Conservation (phyloP, 148 eudicot species). For the Spergularia marina region DNA sequence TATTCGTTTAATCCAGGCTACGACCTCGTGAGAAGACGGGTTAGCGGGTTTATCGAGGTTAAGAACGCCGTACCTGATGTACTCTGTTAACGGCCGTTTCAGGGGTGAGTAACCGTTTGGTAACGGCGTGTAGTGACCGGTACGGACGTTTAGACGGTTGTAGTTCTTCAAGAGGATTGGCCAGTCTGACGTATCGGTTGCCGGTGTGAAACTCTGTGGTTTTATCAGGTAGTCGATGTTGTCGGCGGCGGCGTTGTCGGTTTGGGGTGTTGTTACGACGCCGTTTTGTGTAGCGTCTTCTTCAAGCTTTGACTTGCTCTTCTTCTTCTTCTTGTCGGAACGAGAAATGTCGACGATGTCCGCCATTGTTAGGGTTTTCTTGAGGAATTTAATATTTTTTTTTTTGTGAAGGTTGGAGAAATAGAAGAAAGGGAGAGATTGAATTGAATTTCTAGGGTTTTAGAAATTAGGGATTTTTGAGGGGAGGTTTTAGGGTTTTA, state of each 20-base stretch:
- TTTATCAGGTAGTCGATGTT: slow-evolving; percentile 53
- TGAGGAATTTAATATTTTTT: not conserved
- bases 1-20: slow-evolving; percentile 93
- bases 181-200: slow-evolving; percentile 73
- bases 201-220: slow-evolving; percentile 65
- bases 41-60: slow-evolving; percentile 92
- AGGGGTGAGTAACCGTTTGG: slow-evolving; percentile 78
- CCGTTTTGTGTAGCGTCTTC: no score
- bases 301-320: slow-evolving; percentile 25
- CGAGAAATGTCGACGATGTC: slow-evolving; percentile 39
- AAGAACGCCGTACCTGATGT: slow-evolving; percentile 74
- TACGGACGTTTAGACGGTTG: slow-evolving; percentile 68
- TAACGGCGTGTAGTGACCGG: slow-evolving; percentile 88
- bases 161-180: slow-evolving; percentile 91
- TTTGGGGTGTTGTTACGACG: not conserved
- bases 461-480: slow-evolving; percentile 2
- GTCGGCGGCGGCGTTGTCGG: slow-evolving; percentile 12
- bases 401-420: not conserved
- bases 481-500: slow-evolving; percentile 41
- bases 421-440: not conserved
- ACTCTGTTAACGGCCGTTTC: slow-evolving; percentile 66
- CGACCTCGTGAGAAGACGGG: slow-evolving; percentile 90
- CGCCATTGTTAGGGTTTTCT: slow-evolving; percentile 39
- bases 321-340: slow-evolving; percentile 61
- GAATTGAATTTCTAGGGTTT: slow-evolving; percentile 11